Conservation (phyloP, 73 alveolate species). For the Paramecium tetraurelia region DNA sequence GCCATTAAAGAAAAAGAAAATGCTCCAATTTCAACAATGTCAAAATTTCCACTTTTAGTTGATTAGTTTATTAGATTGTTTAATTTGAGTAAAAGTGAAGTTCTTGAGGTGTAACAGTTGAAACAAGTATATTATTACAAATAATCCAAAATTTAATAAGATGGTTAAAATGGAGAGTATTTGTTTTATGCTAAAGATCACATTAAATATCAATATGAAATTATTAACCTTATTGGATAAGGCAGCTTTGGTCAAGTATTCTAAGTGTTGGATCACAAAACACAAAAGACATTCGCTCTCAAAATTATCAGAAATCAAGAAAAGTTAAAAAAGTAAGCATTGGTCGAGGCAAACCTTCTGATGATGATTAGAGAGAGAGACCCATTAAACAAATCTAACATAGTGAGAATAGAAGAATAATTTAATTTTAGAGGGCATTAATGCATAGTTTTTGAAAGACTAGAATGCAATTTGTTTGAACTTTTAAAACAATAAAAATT, state of each 20-base stretch:
- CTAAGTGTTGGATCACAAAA: slow-evolving; percentile 90
- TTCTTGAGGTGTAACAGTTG: neutral
- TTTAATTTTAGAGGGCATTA: slow-evolving; percentile 69
- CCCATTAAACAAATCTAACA: slow-evolving; percentile 73
- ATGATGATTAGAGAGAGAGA: slow-evolving; percentile 71
- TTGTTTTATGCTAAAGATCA: slow-evolving; percentile 80
- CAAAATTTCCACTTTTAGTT: slow-evolving; percentile 3
- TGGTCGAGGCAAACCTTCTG: slow-evolving; percentile 84
- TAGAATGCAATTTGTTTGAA: slow-evolving; percentile 77
- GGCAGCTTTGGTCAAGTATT: slow-evolving; percentile 96
- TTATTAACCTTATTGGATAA: slow-evolving; percentile 81
- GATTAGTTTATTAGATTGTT: neutral
- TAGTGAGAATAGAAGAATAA: slow-evolving; percentile 63
- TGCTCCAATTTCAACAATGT: neutral
- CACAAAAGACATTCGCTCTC: slow-evolving; percentile 85
- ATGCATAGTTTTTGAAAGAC: slow-evolving; percentile 79
- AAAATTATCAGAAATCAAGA: slow-evolving; percentile 91
- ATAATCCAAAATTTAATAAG: neutral
- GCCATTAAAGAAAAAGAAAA: neutral
- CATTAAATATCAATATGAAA: slow-evolving; percentile 90
- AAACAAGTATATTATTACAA: slow-evolving; percentile 15
- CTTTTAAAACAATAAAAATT: slow-evolving; percentile 73
- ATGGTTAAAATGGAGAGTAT: slow-evolving; percentile 86
- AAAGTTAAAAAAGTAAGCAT: slow-evolving; percentile 87
- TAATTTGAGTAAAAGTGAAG: neutral